phyloP scores from a whole-genome alignment of 441 rosid species.

The Pelargonium citronellum region DNA sequence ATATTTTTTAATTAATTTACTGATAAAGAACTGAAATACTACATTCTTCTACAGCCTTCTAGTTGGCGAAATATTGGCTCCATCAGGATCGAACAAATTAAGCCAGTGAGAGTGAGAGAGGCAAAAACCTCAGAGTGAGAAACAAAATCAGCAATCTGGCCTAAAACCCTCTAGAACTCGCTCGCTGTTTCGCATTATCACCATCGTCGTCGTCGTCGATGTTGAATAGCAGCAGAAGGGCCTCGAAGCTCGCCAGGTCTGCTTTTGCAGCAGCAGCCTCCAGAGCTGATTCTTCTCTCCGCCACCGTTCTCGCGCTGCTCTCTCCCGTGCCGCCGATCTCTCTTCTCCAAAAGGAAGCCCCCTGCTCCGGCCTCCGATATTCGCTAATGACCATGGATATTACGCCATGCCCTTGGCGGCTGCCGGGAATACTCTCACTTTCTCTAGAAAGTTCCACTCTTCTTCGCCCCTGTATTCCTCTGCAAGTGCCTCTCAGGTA shows the following conservation, averaged over 20 bases:
- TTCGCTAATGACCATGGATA: not conserved
- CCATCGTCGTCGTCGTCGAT: not conserved
- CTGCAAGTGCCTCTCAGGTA: constrained; percentile 1
- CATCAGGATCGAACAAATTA: not conserved
- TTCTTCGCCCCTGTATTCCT: not conserved
- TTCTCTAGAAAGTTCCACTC: constrained; percentile 5
- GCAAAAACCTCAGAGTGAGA: not conserved
- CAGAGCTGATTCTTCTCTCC: not conserved
- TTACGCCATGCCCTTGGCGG: constrained; percentile 2
- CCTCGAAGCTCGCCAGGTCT: constrained; percentile 2
- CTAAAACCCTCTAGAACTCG: not conserved
- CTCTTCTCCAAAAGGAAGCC: not conserved
- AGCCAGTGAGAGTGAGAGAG: too few relatives aligned
- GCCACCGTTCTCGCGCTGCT: not conserved
- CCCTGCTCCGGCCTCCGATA: not conserved
- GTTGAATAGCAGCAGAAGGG: constrained; percentile 5
- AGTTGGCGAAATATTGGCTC: not conserved
- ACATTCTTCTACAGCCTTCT: not conserved
- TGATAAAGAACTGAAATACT: not conserved
- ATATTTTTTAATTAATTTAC: too few relatives aligned
- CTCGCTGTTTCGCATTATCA: not conserved
- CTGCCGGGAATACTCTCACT: not conserved
- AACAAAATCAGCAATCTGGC: not conserved
- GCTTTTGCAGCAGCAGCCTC: not conserved
- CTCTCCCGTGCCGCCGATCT: not conserved